These are phyloP conservation scores for Garcia nutans DNA, from an alignment of 345 rosid species.

Conservation along the genomic window DNA sequence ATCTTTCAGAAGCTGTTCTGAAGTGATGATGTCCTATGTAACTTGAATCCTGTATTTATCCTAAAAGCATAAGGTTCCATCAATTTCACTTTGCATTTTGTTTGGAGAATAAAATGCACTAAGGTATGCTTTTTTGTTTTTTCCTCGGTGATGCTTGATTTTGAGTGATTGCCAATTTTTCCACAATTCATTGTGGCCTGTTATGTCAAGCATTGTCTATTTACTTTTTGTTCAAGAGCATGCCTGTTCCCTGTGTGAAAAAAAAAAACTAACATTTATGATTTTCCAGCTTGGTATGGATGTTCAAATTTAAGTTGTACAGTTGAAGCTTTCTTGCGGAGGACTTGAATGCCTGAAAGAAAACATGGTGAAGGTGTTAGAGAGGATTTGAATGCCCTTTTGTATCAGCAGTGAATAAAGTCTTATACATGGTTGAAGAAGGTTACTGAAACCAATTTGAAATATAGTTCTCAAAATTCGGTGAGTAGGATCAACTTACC, in stretches of 20 bases:
- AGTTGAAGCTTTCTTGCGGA: not conserved
- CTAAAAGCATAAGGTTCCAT: not conserved
- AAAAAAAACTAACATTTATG: too few species aligned
- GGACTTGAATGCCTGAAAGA: not conserved
- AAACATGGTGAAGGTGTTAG: not conserved
- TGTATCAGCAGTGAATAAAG: too few species aligned
- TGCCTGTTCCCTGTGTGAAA: too few species aligned
- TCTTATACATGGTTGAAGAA: too few species aligned
- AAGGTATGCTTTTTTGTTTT: not conserved
- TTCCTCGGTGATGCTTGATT: not conserved
- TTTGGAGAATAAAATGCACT: not conserved
- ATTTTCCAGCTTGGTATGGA: too few species aligned
- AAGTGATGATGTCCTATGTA: not conserved
- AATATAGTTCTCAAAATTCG: not conserved
- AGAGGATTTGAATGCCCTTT: not conserved
- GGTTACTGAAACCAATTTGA: not conserved
- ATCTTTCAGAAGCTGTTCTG: not conserved
- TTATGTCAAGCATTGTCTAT: too few species aligned
- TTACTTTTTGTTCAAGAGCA: too few species aligned
- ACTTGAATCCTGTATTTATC: not conserved
- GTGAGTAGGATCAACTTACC: not conserved
- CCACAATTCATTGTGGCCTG: too few species aligned
- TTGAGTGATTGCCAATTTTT: too few species aligned
- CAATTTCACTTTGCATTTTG: not conserved
- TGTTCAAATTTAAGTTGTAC: not conserved